phyloP scores from a whole-genome alignment of 768 basidiomycete genomes.

The Boletus sensibilis region DNA sequence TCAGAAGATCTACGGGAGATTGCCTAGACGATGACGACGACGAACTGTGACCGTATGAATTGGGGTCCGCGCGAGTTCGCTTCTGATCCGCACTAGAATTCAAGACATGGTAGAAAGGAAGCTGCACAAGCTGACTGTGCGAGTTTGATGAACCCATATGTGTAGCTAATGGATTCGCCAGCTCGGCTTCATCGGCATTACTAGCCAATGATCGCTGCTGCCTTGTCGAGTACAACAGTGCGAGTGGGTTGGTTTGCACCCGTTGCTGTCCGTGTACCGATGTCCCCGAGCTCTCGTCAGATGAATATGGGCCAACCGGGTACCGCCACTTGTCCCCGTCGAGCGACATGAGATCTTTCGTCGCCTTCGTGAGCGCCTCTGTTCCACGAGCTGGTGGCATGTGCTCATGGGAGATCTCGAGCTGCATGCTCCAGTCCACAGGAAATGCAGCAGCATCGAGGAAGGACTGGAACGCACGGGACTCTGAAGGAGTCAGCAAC shows the following conservation, averaged over 20 bases:
- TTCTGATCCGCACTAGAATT: constrained; percentile 8
- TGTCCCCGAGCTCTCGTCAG: constrained; percentile 5
- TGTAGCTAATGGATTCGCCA: constrained; percentile 4
- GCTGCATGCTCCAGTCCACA: constrained; percentile 49
- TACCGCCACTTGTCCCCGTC: constrained; percentile 45
- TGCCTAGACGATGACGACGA: constrained; percentile 30
- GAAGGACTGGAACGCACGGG: constrained; percentile 67
- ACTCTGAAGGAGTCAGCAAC: constrained; percentile 65
- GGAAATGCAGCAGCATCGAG: constrained; percentile 48
- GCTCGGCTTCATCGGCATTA: constrained; percentile 9
- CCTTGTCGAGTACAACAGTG: constrained; percentile 18
- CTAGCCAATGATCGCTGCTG: constrained; percentile 13
- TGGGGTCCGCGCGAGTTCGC: constrained; percentile 8
- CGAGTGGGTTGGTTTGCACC: constrained; percentile 16
- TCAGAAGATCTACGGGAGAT: constrained; percentile 23
- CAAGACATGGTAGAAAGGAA: constrained; percentile 19
- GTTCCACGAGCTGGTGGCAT: constrained; percentile 52
- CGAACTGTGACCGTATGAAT: constrained; percentile 19
- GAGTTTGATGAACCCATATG: constrained; percentile 4
- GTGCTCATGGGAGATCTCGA: constrained; percentile 40
- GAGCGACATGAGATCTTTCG: constrained; percentile 80
- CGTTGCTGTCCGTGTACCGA: constrained; percentile 18
- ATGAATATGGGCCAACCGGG: constrained; percentile 20
- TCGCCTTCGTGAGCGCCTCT: constrained; percentile 72
- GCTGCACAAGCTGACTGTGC: constrained; percentile 9